Base-by-base conservation (phyloP, 352 stramenopile species). In the Phytophthora uliginosa region DNA sequence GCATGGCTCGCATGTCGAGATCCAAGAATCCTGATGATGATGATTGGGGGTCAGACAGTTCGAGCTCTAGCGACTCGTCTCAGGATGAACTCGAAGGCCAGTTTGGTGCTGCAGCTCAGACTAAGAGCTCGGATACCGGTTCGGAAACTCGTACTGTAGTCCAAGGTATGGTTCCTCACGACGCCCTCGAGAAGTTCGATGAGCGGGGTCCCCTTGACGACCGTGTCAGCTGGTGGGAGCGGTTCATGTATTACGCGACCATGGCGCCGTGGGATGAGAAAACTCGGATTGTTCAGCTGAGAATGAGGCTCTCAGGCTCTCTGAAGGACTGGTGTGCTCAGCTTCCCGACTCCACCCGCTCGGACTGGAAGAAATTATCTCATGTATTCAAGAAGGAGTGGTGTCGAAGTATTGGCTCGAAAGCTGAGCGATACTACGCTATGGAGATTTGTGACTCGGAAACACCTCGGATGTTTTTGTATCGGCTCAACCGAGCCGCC, bases 161-260 rank as follows among this genome's bases (percentile, higher is more conserved):
- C 28, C 28, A 31, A 31, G 28, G 4, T 31, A 31, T 31, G 28
- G 6, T 31, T 8, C 28, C 4, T 7, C 28, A 8, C 28, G 28
- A 31, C 7, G 28, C 28, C 28, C 28, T 31, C 0, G 36, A 61
- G 13, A 51, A 51, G 28, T 61, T 61, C 6, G 20, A 51, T 10
- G 56, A 62, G 4, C 24, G 22, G 4, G 34, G n/a, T 0, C 8
- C 34, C 0, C 31, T 61, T 2, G 55, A 61, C 1, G 55, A 61
- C 3, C 56, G 56, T 9, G 56, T 50, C 7, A 52, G 53, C 13
- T 52, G 56, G 56, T 62, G 56, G 36, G 36, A 62, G 18, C 38
- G 56, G 2, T 62, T 62, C 56, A 62, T 62, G 56, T 38, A 62
- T 22, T 62, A 53, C 4, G 56, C 36, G 7, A 62, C 36, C 0